Evolutionary conservation across 768 basidiomycete species (phyloP).

Genomic region (Mycena capillaripes): DNA sequence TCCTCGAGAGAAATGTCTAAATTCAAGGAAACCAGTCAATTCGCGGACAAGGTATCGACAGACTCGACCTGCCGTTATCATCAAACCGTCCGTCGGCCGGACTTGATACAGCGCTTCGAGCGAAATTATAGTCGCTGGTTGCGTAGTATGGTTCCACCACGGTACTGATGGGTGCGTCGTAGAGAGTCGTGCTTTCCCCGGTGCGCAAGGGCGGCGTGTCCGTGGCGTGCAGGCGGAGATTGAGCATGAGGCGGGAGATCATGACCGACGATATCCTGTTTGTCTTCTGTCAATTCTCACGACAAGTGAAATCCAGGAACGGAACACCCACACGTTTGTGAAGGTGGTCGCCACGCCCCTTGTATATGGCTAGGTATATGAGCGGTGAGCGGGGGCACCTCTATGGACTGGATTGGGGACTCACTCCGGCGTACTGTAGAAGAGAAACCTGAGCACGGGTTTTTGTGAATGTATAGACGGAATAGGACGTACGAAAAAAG

Average conservation of each 20-base stretch:
- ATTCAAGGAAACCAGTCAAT: too few relatives aligned
- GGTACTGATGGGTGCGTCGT: slow-evolving; percentile 34
- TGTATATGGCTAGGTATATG: slow-evolving; percentile 42
- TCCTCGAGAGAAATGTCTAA: too few relatives aligned
- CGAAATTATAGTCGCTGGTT: background rate
- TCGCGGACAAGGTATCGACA: too few relatives aligned
- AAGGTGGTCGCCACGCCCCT: slow-evolving; percentile 49
- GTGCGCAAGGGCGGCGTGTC: background rate
- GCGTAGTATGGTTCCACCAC: slow-evolving; percentile 13
- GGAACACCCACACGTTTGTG: slow-evolving; percentile 50
- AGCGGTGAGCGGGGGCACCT: background rate
- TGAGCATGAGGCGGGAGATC: slow-evolving; percentile 56
- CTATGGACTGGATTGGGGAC: slow-evolving; percentile 13
- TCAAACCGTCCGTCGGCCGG: background rate
- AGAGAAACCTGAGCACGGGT: background rate
- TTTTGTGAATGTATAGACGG: background rate
- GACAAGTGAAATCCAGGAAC: background rate
- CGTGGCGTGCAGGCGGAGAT: slow-evolving; percentile 51
- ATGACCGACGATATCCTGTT: slow-evolving; percentile 53
- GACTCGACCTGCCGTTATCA: background rate
- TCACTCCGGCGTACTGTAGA: slow-evolving; percentile 48
- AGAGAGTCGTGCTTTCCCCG: slow-evolving; percentile 6
- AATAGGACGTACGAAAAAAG: slow-evolving; percentile 48
- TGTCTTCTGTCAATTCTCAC: background rate
- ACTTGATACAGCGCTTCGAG: background rate